Conservation (phyloP, 148 eudicot genomes). For the Chenopodium suecicum region DNA sequence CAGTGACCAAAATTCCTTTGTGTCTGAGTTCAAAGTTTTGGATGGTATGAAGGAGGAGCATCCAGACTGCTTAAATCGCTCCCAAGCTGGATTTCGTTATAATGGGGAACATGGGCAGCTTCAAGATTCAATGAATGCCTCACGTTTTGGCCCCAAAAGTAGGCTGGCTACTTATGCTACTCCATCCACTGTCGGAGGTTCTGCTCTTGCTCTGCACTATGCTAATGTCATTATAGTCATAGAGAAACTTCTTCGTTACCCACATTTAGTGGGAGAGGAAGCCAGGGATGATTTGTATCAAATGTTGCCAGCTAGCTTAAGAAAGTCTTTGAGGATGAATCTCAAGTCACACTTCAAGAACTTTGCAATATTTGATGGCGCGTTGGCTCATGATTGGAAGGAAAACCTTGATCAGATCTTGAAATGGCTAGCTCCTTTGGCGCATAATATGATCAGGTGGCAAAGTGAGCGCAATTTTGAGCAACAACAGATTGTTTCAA, state of each 20-base stretch:
- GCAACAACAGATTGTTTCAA: slow-evolving; percentile 71
- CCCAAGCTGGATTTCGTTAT: slow-evolving; percentile 13
- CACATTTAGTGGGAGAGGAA: slow-evolving; percentile 85
- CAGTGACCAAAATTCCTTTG: slow-evolving; percentile 48
- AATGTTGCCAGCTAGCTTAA: slow-evolving; percentile 83
- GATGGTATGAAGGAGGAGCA: slow-evolving; percentile 41
- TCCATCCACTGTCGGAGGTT: slow-evolving; percentile 73
- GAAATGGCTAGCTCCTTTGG: slow-evolving; percentile 80
- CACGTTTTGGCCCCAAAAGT: slow-evolving; percentile 46
- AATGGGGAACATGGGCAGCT: slow-evolving; percentile 35
- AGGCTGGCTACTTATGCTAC: slow-evolving; percentile 58
- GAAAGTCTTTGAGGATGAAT: slow-evolving; percentile 52
- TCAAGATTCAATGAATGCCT: slow-evolving; percentile 26
- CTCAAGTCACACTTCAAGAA: slow-evolving; percentile 63
- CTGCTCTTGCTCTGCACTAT: slow-evolving; percentile 87
- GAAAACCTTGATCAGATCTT: slow-evolving; percentile 61
- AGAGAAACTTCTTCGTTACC: slow-evolving; percentile 79
- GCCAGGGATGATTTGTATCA: slow-evolving; percentile 89
- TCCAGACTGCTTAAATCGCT: slow-evolving; percentile 32
- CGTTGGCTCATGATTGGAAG: slow-evolving; percentile 87
- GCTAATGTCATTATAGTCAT: slow-evolving; percentile 81
- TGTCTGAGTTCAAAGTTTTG: slow-evolving; percentile 44
- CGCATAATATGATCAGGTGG: slow-evolving; percentile 95
- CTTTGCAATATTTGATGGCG: slow-evolving; percentile 76
- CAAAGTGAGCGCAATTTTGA: slow-evolving; percentile 90